Evolutionary conservation across 73 alveolate species (phyloP).

Genomic region (Paramecium octaurelia): DNA sequence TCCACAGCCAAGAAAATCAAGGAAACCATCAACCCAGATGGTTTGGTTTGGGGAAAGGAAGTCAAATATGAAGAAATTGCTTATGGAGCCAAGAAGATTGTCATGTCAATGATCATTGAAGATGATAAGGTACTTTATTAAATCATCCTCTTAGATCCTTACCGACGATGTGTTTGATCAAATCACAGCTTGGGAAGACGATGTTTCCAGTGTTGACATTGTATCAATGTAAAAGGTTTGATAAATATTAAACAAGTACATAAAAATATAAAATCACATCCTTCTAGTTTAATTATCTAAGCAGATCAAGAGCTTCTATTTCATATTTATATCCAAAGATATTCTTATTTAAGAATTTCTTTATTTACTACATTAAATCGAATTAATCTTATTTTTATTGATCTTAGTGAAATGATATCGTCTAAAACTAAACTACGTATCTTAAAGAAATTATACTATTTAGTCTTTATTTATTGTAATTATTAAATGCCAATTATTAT

Average conservation of each 20-base stretch:
- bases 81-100: conserved; percentile 44
- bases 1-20: conserved; percentile 33
- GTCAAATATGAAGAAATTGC: conserved; percentile 48
- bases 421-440: not conserved
- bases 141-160: not conserved
- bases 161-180: conserved; percentile 55
- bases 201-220: conserved; percentile 56
- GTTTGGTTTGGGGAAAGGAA: conserved; percentile 62
- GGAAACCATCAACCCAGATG: conserved; percentile 55
- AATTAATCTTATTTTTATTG: not conserved
- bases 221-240: conserved; percentile 65
- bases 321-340: no score
- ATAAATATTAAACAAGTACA: conserved; percentile 11
- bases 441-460: no score
- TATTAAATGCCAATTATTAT: no score
- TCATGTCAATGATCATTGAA: conserved; percentile 57
- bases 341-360: not conserved
- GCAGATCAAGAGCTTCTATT: not conserved
- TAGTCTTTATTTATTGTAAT: no score
- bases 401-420: not conserved
- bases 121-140: conserved; percentile 30
- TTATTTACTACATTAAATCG: no score
- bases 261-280: not conserved
- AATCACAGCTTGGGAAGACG: conserved; percentile 63
- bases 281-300: not conserved